Conservation (phyloP, 2,329 filamentous ascomycete genomes). For the Septoria petroselini region DNA sequence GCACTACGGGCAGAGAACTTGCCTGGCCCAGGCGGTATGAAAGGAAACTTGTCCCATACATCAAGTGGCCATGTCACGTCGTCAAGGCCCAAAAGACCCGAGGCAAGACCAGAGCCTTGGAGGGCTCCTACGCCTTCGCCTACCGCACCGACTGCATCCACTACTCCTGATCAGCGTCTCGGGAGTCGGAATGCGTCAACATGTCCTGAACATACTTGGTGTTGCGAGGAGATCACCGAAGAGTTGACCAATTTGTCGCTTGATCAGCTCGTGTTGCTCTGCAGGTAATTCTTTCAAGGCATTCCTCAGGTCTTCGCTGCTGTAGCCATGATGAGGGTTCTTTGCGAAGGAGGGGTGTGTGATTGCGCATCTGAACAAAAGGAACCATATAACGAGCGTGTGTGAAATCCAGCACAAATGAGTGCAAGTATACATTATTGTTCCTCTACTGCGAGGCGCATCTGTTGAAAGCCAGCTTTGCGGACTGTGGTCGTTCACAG, state of each 20-base stretch:
- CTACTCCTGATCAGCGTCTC: not conserved
- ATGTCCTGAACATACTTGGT: not conserved
- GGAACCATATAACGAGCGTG: not conserved
- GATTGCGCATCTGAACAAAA: not conserved
- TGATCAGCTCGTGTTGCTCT: not conserved
- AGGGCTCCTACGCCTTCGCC: not conserved
- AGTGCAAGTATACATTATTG: not conserved
- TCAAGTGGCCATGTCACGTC: conserved; percentile 1
- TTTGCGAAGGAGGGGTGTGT: not conserved
- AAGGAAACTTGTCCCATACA: not conserved
- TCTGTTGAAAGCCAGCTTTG: not conserved
- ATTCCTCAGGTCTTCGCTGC: not conserved
- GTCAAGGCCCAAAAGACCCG: not conserved
- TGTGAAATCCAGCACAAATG: not conserved
- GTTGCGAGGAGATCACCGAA: not conserved
- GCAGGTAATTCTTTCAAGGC: not conserved
- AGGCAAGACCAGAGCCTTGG: not conserved
- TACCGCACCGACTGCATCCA: not conserved
- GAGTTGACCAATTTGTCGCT: conserved; percentile 1
- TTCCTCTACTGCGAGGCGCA: not conserved
- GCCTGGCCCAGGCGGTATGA: not conserved
- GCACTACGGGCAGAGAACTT: not conserved
- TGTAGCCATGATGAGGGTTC: not conserved
- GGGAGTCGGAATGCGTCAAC: too few species aligned
- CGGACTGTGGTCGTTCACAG: too few species aligned